Base-by-base conservation (phyloP, 768 basidiomycete species). In the Rhodotorula babjevae region DNA sequence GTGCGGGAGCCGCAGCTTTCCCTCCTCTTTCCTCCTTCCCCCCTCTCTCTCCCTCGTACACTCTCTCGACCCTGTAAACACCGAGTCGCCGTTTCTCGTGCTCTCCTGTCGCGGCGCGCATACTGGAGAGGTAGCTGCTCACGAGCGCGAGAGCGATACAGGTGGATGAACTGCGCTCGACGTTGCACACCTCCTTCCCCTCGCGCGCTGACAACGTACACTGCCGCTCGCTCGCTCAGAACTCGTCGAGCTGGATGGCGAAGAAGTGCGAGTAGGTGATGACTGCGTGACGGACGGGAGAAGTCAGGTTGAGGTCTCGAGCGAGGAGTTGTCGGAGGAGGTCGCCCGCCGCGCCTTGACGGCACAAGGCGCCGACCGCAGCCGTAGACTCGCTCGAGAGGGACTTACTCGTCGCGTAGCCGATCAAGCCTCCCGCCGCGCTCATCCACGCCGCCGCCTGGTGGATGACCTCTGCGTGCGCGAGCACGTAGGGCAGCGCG, bases 391-490 rank as follows among this genome's bases (percentile, higher is more conserved):
- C n/a, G n/a, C n/a, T n/a, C n/a, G n/a, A n/a, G n/a, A 21, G 47
- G 47, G 23, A 69, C 74, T 36, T 53, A 76, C 74, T 79, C 23
- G 78, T 79, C 7, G 64, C 76, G 47, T 79, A 79, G 6, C 78
- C 78, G 12, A 77, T 67, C 12, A 88, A 90, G 82, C 96, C 96
- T 23, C 96, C 96, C 46, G 90, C 84, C 71, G 97, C 92, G 29
- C 92, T 93, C 96, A 99, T 97, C 78, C 85, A 87, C 80, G 90
- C 92, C 53, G 96, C 96, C 25, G 86, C 87, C 7, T 87, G 84
- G 71, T 86, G 84, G 77, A 98, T 96, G 73, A 98, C 85, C 67
- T 89, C 88, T 5, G 96, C 91, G 76, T 98, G 96, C 2, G 93
- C 90, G 42, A 98, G 86, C 47, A 97, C 88, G 63, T 96, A 85